phyloP scores from a whole-genome alignment of 768 basidiomycete genomes.

The Suillus tomentosus region DNA sequence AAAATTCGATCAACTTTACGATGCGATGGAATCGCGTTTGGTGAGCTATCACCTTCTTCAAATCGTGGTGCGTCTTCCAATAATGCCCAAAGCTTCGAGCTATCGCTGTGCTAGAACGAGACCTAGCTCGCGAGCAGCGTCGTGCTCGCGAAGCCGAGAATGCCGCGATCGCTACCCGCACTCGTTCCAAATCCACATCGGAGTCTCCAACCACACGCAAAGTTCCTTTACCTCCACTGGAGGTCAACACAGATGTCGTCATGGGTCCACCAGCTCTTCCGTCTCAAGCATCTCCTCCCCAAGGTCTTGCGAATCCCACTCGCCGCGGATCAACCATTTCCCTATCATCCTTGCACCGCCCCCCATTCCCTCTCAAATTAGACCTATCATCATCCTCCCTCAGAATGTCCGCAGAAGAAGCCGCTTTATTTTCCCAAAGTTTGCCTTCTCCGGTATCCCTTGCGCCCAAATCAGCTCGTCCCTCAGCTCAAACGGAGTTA shows the following conservation, averaged over 20 bases:
- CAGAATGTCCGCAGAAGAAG: slow-evolving; percentile 66
- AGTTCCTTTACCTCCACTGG: slow-evolving; percentile 26
- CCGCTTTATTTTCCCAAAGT: slow-evolving; percentile 55
- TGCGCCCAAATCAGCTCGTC: slow-evolving; percentile 76
- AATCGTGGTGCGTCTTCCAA: slow-evolving; percentile 4
- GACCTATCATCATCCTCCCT: slow-evolving; percentile 74
- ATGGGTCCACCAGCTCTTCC: slow-evolving; percentile 33
- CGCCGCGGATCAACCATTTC: slow-evolving; percentile 79
- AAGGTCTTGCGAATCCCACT: slow-evolving; percentile 34
- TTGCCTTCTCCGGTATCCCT: slow-evolving; percentile 77
- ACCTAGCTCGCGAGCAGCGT: slow-evolving; percentile 62
- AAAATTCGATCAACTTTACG: slow-evolving; percentile 79
- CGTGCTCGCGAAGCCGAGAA: slow-evolving; percentile 48
- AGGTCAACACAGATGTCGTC: slow-evolving; percentile 19
- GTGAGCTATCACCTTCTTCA: slow-evolving; percentile 41
- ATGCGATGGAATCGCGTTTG: slow-evolving; percentile 71
- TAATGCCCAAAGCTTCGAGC: slow-evolving; percentile 59
- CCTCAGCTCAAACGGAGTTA: slow-evolving; percentile 54
- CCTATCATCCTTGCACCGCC: slow-evolving; percentile 76
- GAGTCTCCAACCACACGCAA: slow-evolving; percentile 28
- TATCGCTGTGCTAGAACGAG: slow-evolving; percentile 71
- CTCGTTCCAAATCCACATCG: slow-evolving; percentile 24
- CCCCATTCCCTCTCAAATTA: slow-evolving; percentile 71
- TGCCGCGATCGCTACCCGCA: slow-evolving; percentile 39
- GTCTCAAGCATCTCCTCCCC: slow-evolving; percentile 37